phyloP scores from a whole-genome alignment of 2,329 filamentous ascomycete species.

The Penicillium vulpinum region DNA sequence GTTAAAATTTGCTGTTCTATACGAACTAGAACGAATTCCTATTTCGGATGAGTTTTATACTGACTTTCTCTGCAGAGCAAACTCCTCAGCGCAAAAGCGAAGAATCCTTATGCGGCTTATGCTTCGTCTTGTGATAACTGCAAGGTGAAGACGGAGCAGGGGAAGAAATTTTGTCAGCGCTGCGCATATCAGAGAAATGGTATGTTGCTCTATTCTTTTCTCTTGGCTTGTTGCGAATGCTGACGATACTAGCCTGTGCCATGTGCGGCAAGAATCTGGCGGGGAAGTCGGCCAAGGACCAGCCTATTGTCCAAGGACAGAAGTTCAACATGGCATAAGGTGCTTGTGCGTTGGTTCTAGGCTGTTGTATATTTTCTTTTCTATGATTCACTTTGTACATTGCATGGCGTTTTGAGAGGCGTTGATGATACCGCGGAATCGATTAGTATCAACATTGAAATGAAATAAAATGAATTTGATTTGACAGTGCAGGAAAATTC shows the following conservation, averaged over 20 bases:
- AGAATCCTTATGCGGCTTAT: conserved; percentile 67
- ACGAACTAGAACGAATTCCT: background rate
- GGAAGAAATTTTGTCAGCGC: conserved; percentile 60
- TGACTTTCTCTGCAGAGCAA: conserved; percentile 54
- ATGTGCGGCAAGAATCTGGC: conserved; percentile 61
- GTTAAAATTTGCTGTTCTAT: background rate
- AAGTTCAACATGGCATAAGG: conserved; percentile 63
- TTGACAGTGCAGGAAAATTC: conserved; percentile 30
- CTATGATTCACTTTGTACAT: background rate
- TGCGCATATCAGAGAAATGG: conserved; percentile 64
- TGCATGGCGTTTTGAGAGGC: conserved; percentile 14
- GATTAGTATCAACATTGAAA: background rate
- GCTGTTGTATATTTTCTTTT: background rate
- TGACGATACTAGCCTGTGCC: conserved; percentile 53
- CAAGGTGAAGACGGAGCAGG: conserved; percentile 64
- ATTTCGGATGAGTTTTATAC: background rate
- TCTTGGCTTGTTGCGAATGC: background rate
- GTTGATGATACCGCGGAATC: conserved; percentile 3
- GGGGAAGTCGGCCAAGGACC: conserved; percentile 48
- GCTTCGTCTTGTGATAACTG: conserved; percentile 62
- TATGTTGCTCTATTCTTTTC: conserved; percentile 35
- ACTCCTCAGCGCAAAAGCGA: conserved; percentile 62
- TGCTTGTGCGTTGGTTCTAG: no score
- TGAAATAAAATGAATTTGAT: conserved; percentile 16
- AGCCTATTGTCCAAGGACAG: conserved; percentile 59